Evolutionary conservation across 495 filamentous ascomycete species (phyloP), one percentile per base, ranked within the genome.

Genomic region (Chaetomium cochliodes): DNA sequence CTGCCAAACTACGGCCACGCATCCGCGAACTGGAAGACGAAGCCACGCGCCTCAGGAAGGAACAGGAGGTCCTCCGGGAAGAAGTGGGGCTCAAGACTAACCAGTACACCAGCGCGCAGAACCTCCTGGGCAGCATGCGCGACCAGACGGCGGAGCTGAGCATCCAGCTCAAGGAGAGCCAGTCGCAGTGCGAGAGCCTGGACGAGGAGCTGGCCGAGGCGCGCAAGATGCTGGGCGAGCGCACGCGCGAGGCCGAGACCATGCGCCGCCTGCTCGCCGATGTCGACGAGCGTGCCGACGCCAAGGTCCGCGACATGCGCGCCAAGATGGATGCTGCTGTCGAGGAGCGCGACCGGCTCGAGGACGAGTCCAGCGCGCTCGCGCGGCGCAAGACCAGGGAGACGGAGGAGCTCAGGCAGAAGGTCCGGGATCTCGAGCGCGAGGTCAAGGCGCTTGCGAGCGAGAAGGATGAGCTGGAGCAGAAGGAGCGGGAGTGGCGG

Each of bases 121-220:
- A 86, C 64, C 73, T 96, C 51, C 88, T 97, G 76, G 86, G 86
- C 63, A 96, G 90, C 69, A 92, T 97, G 92, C 90, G 92, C 60
- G 92, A 97, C 70, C 92, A 98, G 75, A 88, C 87, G 2, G 80
- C 88, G 3, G 94, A 98, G 76, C 80, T 98, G 68, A 86, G 87
- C n/a, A 89, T 90, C 77, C 96, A 96, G 76, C 89, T 96, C 83
- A 93, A 92, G 78, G 94, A 98, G 74, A 88, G 90, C 3, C 86
- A 88, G 57, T 86, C 87, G 44, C 88, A 92, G 65, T 87, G 85
- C 60, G 92, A 97, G 68, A 90, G 87, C 61, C 77, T 97, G n/a
- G 93, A 97, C 68, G 94, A 98, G 77, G 94, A 98, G 72, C 81
- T 97, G 9, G 86, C 86, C 20, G 96, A 98, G 70, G 87, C 91